Evolutionary conservation across 768 basidiomycete genomes (phyloP).

Genomic region (Rickenella mellea): DNA sequence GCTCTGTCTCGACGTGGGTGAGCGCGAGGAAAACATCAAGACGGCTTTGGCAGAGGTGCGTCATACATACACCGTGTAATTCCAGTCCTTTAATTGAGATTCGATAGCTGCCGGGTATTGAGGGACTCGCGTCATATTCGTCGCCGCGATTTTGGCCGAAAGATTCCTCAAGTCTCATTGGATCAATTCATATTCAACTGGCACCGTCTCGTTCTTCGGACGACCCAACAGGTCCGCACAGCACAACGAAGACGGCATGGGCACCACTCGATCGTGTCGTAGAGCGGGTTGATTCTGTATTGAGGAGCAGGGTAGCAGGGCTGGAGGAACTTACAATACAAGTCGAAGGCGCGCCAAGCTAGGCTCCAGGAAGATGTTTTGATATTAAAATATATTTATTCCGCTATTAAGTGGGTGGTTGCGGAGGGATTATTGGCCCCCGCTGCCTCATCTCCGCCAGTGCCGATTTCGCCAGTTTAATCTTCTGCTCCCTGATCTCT

Average conservation of each 20-base stretch:
- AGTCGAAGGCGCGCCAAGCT: constrained; percentile 52
- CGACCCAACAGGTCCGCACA: constrained; percentile 48
- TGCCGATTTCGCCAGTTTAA: not conserved
- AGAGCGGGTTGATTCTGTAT: constrained; percentile 60
- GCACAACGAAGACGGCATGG: constrained; percentile 37
- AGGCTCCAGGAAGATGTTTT: too few relatives aligned
- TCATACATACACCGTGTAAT: not conserved
- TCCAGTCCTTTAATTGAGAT: constrained; percentile 38
- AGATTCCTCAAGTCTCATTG: constrained; percentile 76
- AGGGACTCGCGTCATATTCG: constrained; percentile 76
- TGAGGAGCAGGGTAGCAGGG: constrained; percentile 68
- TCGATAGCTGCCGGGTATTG: constrained; percentile 50
- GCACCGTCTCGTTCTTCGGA: constrained; percentile 45
- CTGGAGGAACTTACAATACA: constrained; percentile 89
- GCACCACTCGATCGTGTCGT: constrained; percentile 63
- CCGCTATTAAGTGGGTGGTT: too few relatives aligned
- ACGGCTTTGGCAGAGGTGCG: constrained; percentile 54
- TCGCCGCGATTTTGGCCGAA: constrained; percentile 93
- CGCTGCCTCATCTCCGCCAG: not conserved
- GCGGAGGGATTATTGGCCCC: too few relatives aligned
- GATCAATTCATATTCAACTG: constrained; percentile 90
- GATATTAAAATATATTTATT: too few relatives aligned
- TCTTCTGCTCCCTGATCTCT: not conserved
- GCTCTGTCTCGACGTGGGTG: constrained; percentile 78
- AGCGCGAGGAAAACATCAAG: constrained; percentile 43